Evolutionary conservation across 768 basidiomycete species (phyloP).

Genomic region (Amanita jacksonii): DNA sequence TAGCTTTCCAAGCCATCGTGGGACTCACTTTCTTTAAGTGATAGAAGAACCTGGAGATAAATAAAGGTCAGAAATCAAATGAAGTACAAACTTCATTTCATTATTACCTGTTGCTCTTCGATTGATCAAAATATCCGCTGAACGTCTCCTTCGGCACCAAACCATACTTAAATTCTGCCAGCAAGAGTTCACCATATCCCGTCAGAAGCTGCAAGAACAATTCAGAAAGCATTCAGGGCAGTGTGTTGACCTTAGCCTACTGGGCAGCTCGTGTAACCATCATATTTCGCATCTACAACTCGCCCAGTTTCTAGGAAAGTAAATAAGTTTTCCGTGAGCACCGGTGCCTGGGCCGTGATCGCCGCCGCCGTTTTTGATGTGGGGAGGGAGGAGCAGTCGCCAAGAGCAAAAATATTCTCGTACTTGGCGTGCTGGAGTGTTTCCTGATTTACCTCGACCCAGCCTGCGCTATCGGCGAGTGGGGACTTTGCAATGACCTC

Average conservation of each 20-base stretch:
- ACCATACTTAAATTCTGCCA: constrained; percentile 94
- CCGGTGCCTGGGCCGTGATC: constrained; percentile 83
- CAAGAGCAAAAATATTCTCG: constrained; percentile 79
- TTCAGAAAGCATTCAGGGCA: constrained; percentile 1
- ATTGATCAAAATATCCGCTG: constrained; percentile 57
- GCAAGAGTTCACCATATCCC: constrained; percentile 73
- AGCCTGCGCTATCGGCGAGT: constrained; percentile 74
- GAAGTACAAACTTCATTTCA: not conserved
- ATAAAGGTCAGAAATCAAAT: no score
- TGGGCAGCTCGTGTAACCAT: constrained; percentile 86
- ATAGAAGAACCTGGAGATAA: constrained; percentile 55
- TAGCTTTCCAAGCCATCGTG: not conserved
- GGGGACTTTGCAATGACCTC: constrained; percentile 71
- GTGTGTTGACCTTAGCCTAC: constrained; percentile 26
- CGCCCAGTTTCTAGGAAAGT: constrained; percentile 66
- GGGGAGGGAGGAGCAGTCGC: constrained; percentile 88
- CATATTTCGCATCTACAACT: constrained; percentile 61
- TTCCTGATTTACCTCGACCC: constrained; percentile 77
- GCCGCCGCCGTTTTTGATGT: constrained; percentile 97
- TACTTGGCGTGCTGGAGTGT: constrained; percentile 81
- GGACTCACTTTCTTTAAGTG: constrained; percentile 68
- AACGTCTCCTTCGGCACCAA: constrained; percentile 85
- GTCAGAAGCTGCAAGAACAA: constrained; percentile 51
- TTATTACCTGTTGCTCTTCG: constrained; percentile 59
- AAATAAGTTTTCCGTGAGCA: constrained; percentile 83